Base-by-base conservation (phyloP, 1,139 yeast species). In the Pneumocystis oryctolagi region DNA sequence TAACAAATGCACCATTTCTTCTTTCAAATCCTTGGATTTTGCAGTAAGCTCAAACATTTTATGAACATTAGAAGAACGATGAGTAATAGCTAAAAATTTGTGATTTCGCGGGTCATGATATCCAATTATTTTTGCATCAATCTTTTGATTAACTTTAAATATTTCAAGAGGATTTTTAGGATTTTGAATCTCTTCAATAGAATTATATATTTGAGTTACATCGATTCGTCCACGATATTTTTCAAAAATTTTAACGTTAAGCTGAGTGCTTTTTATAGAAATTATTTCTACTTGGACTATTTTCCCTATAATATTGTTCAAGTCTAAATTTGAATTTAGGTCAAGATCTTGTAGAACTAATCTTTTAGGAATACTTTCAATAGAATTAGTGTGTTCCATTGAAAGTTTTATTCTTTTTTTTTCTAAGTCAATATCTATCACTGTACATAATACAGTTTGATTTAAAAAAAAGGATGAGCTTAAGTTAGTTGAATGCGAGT, bases 221-320 rank as follows among this genome's bases (percentile, higher is more conserved):
- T 88, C 96, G 64, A 90, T 76, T 71, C 95, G 81, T 58, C 96
- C 97, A 70, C 82, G 87, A 67, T 84, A 78, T 70, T 86, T 85
- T 65, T 86, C 95, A 61, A 94, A 90, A 63, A 89, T 76, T 65
- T 80, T 81, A 57, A 90, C 85, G 70, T 85, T 84, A 69, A 90
- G 77, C 74, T 88, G 94, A 12, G 89, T 84, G 62, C 82, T 83
- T 70, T 86, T 87, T 60, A 87, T 80, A 1, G 85, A 77, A 63
- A 80, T 82, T 64, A 90, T 75, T 31, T 74, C 71, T 53, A 85
- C 95, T 67, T 80, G 78, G 20, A 92, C 83, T 34, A 78, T 65
- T 58, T 75, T 79, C 57, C 95, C 96, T 9, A 76, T 73, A 68
- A 75, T 81, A 60, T 87, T 90, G 59, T 77, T 76, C 47, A 82